Evolutionary conservation across 306 rosid species (phyloP), one percentile per base, ranked within the genome.

Genomic region (Pyrus communis): DNA sequence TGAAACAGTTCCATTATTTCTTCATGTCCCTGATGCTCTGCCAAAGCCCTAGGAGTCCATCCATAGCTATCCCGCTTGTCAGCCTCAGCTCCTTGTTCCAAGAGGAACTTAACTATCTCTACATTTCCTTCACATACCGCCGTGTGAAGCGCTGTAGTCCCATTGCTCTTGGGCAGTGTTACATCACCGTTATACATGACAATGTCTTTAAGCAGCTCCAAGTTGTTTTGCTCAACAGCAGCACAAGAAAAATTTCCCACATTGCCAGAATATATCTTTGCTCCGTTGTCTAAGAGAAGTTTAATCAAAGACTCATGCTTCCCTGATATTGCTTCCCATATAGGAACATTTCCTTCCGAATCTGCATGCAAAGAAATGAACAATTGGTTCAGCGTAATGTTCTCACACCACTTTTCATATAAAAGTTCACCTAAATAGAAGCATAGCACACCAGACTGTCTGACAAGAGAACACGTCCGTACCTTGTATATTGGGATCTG

Each of bases 401-500:
- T 49, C 19, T 49, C 54, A 49, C 19, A 49, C 19, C 54, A 49
- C 7, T 0, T 49, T 0, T 49, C 54, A 49, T 4, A 49, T 49
- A 4, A 49, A 49, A 49, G 54, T 14, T 49, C 54, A 15, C 54
- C 54, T 14, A 49, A 49, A 49, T 14, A 49, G 54, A 49, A 49
- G 6, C 3, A 49, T 49, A 49, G 55, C 55, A 5, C 55, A 49
- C 55, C 55, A 15, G 8, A 49, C 55, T 63, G 42, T 31, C 23
- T 9, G 11, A 8, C 23, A 31, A 30, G 23, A 64, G 59, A 27
- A 22, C 60, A 6, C 19, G 25, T 63, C 30, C 38, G 2, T 85
- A 91, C 97, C 97, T 89, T 64, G 85, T 66, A 21, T 67, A 81
- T 87, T 89, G 40, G 97, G 91, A 79, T 87, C 82, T 18, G 89